Evolutionary conservation across 805 yeast species (phyloP).

Genomic region (Wickerhamiella parazyma): DNA sequence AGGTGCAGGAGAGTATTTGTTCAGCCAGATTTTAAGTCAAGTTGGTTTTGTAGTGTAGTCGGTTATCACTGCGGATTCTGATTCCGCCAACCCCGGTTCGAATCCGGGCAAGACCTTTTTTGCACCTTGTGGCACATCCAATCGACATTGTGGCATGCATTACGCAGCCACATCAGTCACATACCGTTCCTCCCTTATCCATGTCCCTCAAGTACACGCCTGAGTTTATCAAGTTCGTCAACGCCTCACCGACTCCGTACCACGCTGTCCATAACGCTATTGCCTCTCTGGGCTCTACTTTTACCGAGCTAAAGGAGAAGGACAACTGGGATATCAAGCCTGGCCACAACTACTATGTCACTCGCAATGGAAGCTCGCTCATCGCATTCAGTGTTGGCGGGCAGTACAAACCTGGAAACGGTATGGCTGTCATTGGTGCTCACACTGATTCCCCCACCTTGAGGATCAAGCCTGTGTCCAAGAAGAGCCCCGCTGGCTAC

Average conservation of each 20-base stretch:
- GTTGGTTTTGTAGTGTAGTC: slow-evolving; percentile 26
- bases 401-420: slow-evolving; percentile 60
- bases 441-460: slow-evolving; percentile 92
- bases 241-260: slow-evolving; percentile 83
- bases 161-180: background rate
- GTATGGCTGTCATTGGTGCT: slow-evolving; percentile 83
- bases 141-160: slow-evolving; percentile 7
- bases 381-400: slow-evolving; percentile 78
- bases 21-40: too few relatives aligned
- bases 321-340: slow-evolving; percentile 46
- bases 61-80: slow-evolving; percentile 25
- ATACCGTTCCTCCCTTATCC: background rate
- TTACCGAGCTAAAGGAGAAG: slow-evolving; percentile 59
- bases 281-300: slow-evolving; percentile 43
- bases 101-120: slow-evolving; percentile 14
- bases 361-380: slow-evolving; percentile 79
- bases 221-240: slow-evolving; percentile 65
- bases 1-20: too few relatives aligned
- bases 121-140: background rate
- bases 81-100: slow-evolving; percentile 16
- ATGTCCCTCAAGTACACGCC: slow-evolving; percentile 8
- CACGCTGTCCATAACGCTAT: slow-evolving; percentile 71
- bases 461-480: slow-evolving; percentile 80
- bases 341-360: slow-evolving; percentile 66
- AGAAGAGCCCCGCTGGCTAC: slow-evolving; percentile 51